Evolutionary conservation across 1,284 basidiomycete genomes (phyloP), one percentile per base, ranked within the genome.

Genomic region (Ceratobasidium sp.): DNA sequence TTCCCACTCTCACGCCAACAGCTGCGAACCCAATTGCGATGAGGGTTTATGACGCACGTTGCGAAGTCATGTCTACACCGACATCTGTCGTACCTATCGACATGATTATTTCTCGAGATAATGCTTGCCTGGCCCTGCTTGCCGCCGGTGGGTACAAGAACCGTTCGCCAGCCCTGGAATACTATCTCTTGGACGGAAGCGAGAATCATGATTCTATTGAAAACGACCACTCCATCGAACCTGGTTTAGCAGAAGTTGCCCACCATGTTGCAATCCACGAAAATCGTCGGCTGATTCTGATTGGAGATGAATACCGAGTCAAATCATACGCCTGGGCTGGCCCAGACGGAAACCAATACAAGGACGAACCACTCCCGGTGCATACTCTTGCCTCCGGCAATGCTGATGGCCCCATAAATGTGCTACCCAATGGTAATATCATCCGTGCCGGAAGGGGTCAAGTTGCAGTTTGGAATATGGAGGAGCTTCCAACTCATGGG

Each of bases 221-320:
- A 2, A 46, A 61, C 2, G 50, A 41, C 21, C 48, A 62, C n/a
- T 72, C 14, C 16, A 23, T 46, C 6, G 52, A 72, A 34, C 32
- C 60, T 34, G 61, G 61, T 4, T 32, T 64, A 1, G 61, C 30
- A 4, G 26, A 58, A 18, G 41, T 65, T 14, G 61, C 61, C 18
- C 39, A 21, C 21, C 48, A 62, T 30, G 39, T 64, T n/a, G 61
- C 50, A 12, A 16, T 72, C 18, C 58, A 72, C 48, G 71, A 58
- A 18, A 36, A 21, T 12, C 45, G 71, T 18, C 48, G 32, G 5
- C 71, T 72, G 23, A 55, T 65, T 30, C 61, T 62, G 18, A 16
- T 65, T 3, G 71, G 48, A n/a, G 71, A 65, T 39, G n/a, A 72
- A 2, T 2, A n/a, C n/a, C 9, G 71, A 23, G 28, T 72, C 60